Base-by-base conservation (phyloP, 140 eudicot species). In the Oenanthe javanica region DNA sequence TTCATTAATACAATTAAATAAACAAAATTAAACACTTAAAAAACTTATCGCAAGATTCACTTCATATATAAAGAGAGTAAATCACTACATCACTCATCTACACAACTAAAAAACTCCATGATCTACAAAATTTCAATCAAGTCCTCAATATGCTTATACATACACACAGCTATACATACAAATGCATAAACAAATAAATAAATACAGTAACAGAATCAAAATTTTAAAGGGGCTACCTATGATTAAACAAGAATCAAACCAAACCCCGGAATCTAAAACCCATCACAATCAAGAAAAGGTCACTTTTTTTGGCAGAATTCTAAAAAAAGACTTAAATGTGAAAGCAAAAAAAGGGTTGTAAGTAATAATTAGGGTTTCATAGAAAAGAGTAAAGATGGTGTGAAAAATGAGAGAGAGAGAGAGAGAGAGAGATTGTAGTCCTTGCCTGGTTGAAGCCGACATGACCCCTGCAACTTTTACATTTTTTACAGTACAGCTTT, bases 401-500 rank as follows among this genome's bases (percentile, higher is more conserved):
- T 36, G 72, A 55, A 64, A 9, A 77, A 45, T 25, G 48, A 82
- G 74, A 36, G 19, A 77, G 49, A 66, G 48, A 82, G 74, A 36
- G 19, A 77, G 49, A 66, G 55, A 51, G 76, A 77, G 74, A 47
- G 84, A 80, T 83, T 88, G 81, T 88, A 87, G 93, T 90, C 88
- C 83, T 87, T 90, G 97, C 95, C 94, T 90, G 91, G 93, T 88
- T 78, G 88, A 92, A 88, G 95, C 97, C 97, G 95, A 90, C 95
- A 90, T 71, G 84, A 84, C 83, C 82, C 84, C 75, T 75, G 79
- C 69, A 77, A 83, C 79, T 52, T 40, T 79, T 45, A 80, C 89
- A 86, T 36, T 85, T 73, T 82, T 75, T 80, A 50, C 54, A 85
- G 79, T 77, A 85, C 61, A 76, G 52, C 13, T 63, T n/a, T 79